A percentile compares a stretch with the other conserved stretches of the same genome.
phyloP scores from a whole-genome alignment of 2,329 filamentous ascomycete genomes.

The Colletotrichum sp. region DNA sequence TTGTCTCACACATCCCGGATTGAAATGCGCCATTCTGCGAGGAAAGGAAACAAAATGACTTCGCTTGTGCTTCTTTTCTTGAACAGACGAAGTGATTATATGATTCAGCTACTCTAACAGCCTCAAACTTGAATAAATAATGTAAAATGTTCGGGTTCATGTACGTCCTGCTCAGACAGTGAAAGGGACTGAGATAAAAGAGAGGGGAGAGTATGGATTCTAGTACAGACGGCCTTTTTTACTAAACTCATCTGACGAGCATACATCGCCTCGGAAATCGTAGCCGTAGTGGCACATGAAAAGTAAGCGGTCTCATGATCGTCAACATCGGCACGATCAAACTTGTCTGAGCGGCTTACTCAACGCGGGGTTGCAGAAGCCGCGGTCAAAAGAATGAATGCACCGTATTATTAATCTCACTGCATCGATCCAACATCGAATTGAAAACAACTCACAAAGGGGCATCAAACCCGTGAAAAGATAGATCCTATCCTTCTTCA shows the following conservation, averaged over 20 bases:
- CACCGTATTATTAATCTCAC: background rate
- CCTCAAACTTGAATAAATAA: background rate
- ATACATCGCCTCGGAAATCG: background rate
- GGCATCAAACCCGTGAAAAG: background rate
- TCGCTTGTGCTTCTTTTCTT: background rate
- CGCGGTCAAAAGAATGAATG: background rate
- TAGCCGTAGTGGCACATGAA: background rate
- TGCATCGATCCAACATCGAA: background rate
- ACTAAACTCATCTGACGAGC: background rate
- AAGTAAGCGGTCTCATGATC: background rate
- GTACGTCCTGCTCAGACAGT: background rate
- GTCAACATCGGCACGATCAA: background rate
- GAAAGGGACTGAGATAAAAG: background rate
- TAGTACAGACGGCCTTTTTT: background rate
- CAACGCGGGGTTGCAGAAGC: background rate
- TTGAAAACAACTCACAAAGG: background rate
- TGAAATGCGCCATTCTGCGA: background rate
- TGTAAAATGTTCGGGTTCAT: rapidly evolving
- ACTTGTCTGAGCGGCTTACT: background rate
- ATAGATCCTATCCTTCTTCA: background rate
- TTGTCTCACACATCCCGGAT: background rate
- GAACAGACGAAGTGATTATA: background rate
- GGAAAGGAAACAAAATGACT: background rate
- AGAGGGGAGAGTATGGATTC: background rate
- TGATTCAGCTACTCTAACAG: rapidly evolving